Base-by-base conservation (phyloP, 1,139 yeast genomes). In the Sugiyamaella paludigena region DNA sequence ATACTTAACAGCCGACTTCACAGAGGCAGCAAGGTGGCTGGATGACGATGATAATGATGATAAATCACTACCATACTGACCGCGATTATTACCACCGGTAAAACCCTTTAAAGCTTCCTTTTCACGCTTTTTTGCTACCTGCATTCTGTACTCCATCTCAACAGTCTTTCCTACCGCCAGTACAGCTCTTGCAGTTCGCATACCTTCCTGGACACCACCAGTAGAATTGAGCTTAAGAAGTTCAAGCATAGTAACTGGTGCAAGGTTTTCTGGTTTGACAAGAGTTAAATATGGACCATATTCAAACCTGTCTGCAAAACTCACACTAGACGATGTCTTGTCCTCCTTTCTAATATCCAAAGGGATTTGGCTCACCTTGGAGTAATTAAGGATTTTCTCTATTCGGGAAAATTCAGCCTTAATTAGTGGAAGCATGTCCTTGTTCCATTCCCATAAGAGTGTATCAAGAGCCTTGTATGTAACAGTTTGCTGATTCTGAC, bases 191-290 rank as follows among this genome's bases (percentile, higher is more conserved):
- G 95, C 88, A 0, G 92, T 84, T 61, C 91, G 77, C 81, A 89
- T 83, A 36, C 96, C 96, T 57, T 84, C 88, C n/a, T 77, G 73
- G 31, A 83, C 77, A 44, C 92, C 94, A 37, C 89, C 85, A 2
- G 89, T 81, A 3, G 91, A 80, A 53, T 83, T 80, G 50, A 86
- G 69, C 58, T 86, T 85, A 58, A 92, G 70, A 32, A 89, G 63
- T 65, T 92, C 98, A 60, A 92, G 71, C 59, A 92, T 86, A 0
- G 96, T 80, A 44, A 89, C 82, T 1, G 89, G 91, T 32, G 91
- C 82, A 74, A 89, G 76, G 61, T 87, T 87, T 53, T 87, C 89
- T 0, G 96, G 84, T 15, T 81, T 78, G 11, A 92, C 79, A 11
- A 87, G 69, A 7, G 77, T 70, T 55, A 92, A 69, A 64, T 82